A percentile compares a stretch with the other conserved stretches of the same genome.
Conservation (phyloP, 371 early-diverging fungal genomes). For the Mucor piriformis region DNA sequence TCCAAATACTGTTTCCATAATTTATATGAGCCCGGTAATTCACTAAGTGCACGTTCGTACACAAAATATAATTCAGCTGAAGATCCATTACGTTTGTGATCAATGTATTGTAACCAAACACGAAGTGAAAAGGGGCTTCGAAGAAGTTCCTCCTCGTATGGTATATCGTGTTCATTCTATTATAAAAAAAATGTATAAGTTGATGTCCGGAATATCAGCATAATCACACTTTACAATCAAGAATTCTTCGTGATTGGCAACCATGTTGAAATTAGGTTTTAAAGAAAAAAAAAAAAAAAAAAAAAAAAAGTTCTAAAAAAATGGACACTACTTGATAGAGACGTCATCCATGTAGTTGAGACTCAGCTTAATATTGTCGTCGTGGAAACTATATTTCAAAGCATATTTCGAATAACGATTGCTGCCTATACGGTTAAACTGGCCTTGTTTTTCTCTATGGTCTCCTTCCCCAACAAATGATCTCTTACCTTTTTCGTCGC, state of each 20-base stretch:
- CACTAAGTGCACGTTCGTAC: constrained; percentile 87
- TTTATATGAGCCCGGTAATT: constrained; percentile 93
- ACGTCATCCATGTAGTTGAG: not conserved
- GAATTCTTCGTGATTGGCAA: constrained; percentile 22
- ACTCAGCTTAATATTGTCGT: no score
- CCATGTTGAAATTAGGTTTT: not conserved
- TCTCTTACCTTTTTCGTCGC: no score
- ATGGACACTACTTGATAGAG: not conserved
- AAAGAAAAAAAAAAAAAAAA: not conserved
- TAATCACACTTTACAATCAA: constrained; percentile 20
- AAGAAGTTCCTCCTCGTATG: constrained; percentile 91
- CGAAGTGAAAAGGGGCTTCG: constrained; percentile 83
- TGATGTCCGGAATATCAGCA: not conserved
- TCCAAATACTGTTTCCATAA: constrained; percentile 94
- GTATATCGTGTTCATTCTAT: constrained; percentile 70
- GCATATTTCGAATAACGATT: no score
- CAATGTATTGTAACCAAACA: constrained; percentile 90
- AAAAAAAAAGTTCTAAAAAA: not conserved
- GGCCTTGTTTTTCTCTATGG: no score
- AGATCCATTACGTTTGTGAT: constrained; percentile 71
- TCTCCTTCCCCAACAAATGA: no score
- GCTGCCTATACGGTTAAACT: no score
- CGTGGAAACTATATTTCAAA: no score
- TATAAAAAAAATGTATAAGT: not conserved
- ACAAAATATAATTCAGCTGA: constrained; percentile 60